phyloP scores from a whole-genome alignment of 805 yeast genomes.

The Crinitomyces ghanaensis region DNA sequence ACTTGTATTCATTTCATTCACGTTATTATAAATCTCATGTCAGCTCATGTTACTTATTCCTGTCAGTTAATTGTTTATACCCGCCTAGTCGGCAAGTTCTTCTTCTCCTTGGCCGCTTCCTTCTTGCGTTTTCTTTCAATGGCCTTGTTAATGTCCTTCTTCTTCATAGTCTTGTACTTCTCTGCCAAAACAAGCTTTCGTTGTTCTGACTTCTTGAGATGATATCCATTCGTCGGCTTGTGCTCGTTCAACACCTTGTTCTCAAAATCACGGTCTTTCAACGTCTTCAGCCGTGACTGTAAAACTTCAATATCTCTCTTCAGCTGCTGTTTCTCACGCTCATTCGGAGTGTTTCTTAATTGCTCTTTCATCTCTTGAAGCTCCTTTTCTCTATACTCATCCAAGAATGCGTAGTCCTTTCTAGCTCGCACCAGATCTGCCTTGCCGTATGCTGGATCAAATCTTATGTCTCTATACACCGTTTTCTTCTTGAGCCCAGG shows the following conservation, averaged over 20 bases:
- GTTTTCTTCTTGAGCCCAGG: slow-evolving; percentile 28
- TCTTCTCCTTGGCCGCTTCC: slow-evolving; percentile 29
- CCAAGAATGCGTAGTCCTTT: slow-evolving; percentile 72
- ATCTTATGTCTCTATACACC: slow-evolving; percentile 74
- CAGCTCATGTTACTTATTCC: no score
- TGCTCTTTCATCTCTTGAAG: slow-evolving; percentile 45
- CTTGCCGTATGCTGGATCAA: slow-evolving; percentile 81
- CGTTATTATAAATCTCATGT: no score
- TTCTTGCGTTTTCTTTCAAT: slow-evolving; percentile 28
- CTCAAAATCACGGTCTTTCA: slow-evolving; percentile 68
- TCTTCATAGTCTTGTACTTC: slow-evolving; percentile 27
- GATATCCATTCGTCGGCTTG: slow-evolving; percentile 57
- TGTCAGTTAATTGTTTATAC: no score
- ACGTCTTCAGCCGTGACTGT: slow-evolving; percentile 39
- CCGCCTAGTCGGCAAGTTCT: slow-evolving; percentile 29
- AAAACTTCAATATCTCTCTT: slow-evolving; percentile 26
- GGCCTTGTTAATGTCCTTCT: slow-evolving; percentile 23
- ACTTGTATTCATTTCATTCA: no score
- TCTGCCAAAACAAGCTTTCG: slow-evolving; percentile 27
- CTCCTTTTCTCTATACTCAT: slow-evolving; percentile 73
- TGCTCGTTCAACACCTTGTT: slow-evolving; percentile 50
- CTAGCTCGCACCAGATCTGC: slow-evolving; percentile 60
- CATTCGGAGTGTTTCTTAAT: slow-evolving; percentile 35
- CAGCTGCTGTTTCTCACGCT: slow-evolving; percentile 29
- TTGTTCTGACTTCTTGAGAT: slow-evolving; percentile 27